These are phyloP conservation scores for Pichia sp. DNA, from an alignment of 1,139 yeast species.

Conservation along the genomic window DNA sequence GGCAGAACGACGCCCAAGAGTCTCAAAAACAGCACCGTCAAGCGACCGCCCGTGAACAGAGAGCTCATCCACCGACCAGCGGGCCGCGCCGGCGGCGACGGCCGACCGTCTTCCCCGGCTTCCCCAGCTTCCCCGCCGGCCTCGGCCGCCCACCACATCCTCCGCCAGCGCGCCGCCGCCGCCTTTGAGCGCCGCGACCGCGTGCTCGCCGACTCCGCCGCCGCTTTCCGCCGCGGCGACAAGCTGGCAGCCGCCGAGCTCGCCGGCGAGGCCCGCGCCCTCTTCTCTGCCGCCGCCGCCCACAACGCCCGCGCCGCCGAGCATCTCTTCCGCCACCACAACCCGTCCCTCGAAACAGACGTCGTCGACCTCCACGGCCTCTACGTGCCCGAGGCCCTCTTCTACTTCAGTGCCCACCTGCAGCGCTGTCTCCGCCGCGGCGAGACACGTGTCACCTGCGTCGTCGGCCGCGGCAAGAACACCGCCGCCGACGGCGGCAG, in stretches of 20 bases:
- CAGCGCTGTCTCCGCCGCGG: slow-evolving; percentile 1
- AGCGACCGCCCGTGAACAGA: neutral
- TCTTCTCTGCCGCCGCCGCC: neutral
- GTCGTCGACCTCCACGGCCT: slow-evolving; percentile 9
- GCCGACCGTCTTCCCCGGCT: too few relatives aligned
- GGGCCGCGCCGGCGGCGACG: too few relatives aligned
- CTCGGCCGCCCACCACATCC: too few relatives aligned
- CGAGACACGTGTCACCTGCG: neutral
- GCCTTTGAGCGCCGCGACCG: neutral
- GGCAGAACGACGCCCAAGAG: neutral
- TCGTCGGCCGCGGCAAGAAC: slow-evolving; percentile 9
- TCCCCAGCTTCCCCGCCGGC: too few relatives aligned
- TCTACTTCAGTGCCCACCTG: slow-evolving; percentile 4
- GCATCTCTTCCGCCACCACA: neutral
- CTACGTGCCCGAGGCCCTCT: slow-evolving; percentile 2
- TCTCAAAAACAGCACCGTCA: neutral
- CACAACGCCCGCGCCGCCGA: neutral
- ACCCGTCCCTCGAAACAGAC: slow-evolving; percentile 4
- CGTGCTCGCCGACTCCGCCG: neutral
- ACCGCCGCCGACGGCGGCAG: neutral
- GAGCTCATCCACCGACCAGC: neutral
- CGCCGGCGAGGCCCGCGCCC: neutral
- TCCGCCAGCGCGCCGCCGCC: neutral
- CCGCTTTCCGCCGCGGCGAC: neutral
- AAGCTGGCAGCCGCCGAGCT: neutral